These are phyloP conservation scores for Russula olivacea DNA, from an alignment of 768 basidiomycete species.

Conservation along the genomic window DNA sequence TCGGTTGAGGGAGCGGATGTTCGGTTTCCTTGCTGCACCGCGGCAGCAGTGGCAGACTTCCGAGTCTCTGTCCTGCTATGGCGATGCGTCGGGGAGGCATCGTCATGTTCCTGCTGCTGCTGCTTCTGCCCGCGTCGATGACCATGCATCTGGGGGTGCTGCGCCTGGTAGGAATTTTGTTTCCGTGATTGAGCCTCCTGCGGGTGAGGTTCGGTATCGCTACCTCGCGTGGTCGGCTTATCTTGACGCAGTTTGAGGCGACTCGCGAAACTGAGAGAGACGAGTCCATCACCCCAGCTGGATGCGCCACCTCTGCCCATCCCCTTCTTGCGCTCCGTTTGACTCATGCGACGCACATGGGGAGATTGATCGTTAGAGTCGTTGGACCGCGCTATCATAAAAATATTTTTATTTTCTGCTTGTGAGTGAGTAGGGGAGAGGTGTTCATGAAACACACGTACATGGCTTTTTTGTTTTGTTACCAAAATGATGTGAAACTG, in stretches of 20 bases:
- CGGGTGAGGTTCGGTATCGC: not conserved
- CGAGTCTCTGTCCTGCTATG: not conserved
- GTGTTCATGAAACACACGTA: not conserved
- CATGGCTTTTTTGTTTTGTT: not conserved
- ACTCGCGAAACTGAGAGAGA: conserved; percentile 9
- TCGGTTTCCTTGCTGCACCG: not conserved
- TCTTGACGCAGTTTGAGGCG: conserved; percentile 5
- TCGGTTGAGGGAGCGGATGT: not conserved
- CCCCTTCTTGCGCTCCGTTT: not conserved
- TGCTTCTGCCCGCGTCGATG: not conserved
- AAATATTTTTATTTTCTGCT: not conserved
- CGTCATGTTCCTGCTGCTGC: not conserved
- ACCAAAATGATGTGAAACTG: not conserved
- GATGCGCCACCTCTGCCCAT: not conserved
- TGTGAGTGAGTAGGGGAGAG: not conserved
- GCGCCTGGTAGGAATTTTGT: not conserved
- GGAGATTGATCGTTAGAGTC: not conserved
- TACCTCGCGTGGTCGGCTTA: not conserved
- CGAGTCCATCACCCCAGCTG: conserved; percentile 10
- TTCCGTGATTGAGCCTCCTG: not conserved
- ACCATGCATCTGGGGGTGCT: not conserved
- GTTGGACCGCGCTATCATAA: not conserved
- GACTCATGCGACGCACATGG: not conserved
- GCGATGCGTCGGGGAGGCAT: not conserved
- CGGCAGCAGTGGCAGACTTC: not conserved